A percentile compares a stretch with the other conserved stretches of the same genome.
Conservation (phyloP, 345 rosid species). For the Ceriops tagal region DNA sequence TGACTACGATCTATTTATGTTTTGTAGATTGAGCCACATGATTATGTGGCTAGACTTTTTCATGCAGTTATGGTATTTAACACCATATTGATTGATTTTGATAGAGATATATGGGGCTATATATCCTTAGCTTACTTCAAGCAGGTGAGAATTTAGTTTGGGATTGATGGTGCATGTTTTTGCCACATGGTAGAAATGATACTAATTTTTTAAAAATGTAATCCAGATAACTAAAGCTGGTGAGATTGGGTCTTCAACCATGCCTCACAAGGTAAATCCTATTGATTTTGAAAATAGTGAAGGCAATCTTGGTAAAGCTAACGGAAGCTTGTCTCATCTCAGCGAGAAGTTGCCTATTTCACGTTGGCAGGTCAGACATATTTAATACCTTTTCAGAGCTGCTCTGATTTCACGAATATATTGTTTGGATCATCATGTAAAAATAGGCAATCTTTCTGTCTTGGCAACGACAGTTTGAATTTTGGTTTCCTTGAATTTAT, state of each 20-base stretch:
- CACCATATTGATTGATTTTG: conserved; percentile 63
- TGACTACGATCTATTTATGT: conserved; percentile 5
- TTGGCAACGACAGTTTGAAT: conserved; percentile 5
- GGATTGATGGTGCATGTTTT: conserved; percentile 4
- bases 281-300: conserved; percentile 95
- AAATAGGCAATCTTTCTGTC: neutral
- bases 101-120: conserved; percentile 90
- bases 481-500: conserved; percentile 4
- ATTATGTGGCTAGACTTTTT: conserved; percentile 77
- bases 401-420: neutral
- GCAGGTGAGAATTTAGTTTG: conserved; percentile 47
- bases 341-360: conserved; percentile 84
- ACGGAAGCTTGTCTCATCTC: conserved; percentile 60
- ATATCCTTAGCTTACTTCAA: conserved; percentile 81
- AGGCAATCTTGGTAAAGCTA: conserved; percentile 94
- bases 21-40: conserved; percentile 80
- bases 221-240: conserved; percentile 85
- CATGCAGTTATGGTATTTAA: conserved; percentile 53
- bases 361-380: conserved; percentile 74
- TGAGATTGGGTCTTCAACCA: conserved; percentile 88
- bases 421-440: neutral
- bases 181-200: neutral
- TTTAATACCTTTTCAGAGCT: neutral
- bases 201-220: conserved; percentile 9
- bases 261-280: conserved; percentile 99